Base-by-base conservation (phyloP, 306 rosid species). In the Oxytropis ochrocephala region DNA sequence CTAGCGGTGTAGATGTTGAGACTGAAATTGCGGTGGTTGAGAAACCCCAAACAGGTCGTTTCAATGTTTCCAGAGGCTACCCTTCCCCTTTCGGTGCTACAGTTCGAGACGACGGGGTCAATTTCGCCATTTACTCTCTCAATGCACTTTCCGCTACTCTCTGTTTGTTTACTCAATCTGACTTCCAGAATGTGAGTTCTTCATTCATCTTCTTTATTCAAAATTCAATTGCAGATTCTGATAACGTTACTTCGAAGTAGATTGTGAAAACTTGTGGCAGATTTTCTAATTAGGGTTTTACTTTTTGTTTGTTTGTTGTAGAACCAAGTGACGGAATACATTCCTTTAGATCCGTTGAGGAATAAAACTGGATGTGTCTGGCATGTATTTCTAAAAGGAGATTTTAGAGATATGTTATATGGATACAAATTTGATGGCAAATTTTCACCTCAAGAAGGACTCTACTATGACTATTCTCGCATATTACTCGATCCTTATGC, bases 401-500 rank as follows among this genome's bases (percentile, higher is more conserved):
- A 91, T 83, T 85, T 94, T 60, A 79, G 51, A 52, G 86, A 91
- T 52, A 84, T 87, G 86, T 87, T 94, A 0, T 94, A 94, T 44
- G 97, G 92, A 59, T 94, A 90, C 71, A 91, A 82, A 79, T 81
- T 90, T 49, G 87, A 84, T 57, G 99, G 99, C 60, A 80, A 78
- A 38, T 87, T 84, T 84, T 81, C 86, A 35, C 95, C 96, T 1
- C 68, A 64, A 65, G 68, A 91, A 35, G 99, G 99, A 32, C 91
- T 78, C 46, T 90, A 84, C 81, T 88, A 60, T 73, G 93, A 87
- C 60, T 56, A 85, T 53, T 84, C 95, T 78, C 89, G 84, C 21
- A 73, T 88, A 78, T 42, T 94, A 47, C 16, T 91, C 50, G 99
- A 94, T 52, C 99, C 99, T 54, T 94, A 94, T 80, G 99, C 92